Base-by-base conservation (phyloP, 2,329 filamentous ascomycete genomes). In the Westerdykella sp. region DNA sequence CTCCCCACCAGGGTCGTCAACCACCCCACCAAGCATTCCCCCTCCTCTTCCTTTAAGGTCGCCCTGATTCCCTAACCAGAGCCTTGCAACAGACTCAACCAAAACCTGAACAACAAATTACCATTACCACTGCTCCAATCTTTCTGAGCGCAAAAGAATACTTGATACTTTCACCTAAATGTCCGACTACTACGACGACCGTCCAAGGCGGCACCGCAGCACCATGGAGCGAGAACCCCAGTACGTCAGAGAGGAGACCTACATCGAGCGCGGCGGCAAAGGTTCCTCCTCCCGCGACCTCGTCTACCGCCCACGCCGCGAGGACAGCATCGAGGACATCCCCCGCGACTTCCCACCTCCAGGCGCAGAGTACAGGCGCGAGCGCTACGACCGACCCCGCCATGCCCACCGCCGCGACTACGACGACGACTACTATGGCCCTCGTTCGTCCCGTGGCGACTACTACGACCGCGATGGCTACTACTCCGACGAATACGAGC, bases 281-380 rank as follows among this genome's bases (percentile, higher is more conserved):
- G 70, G 68, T 42, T 65, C 62, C 48, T 60, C 65, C 12, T 67
- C 68, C 28, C 68, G 70, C 42, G 73, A 75, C 49, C 68, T 76
- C 41, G 72, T 73, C 59, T 74, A 71, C 59, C 72, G 73, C 45
- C 67, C 72, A 39, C 51, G 50, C n/a, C 82, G 84, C 51, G 83
- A 90, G 62, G 84, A 88, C 58, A 89, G 84, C 65, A 82, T 94
- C 60, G 90, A 95, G 69, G 87, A 94, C 69, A 81, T 94, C 47
- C 80, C 81, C 51, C 82, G 88, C 53, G 86, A 94, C 55, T 95
- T 94, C 58, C 87, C 87, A 25, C 86, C 87, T 6, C 84, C 18
- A 4, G 81, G 58, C 61, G 64, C 57, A 60, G 69, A 72, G 54
- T 69, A 69, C 53, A 66, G 69, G 23, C 67, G 75, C 50, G 73